Percentiles rank a stretch among this genome's conserved stretches.
Evolutionary conservation across 768 basidiomycete species (phyloP).

Genomic region (Pisolithus marmoratus): DNA sequence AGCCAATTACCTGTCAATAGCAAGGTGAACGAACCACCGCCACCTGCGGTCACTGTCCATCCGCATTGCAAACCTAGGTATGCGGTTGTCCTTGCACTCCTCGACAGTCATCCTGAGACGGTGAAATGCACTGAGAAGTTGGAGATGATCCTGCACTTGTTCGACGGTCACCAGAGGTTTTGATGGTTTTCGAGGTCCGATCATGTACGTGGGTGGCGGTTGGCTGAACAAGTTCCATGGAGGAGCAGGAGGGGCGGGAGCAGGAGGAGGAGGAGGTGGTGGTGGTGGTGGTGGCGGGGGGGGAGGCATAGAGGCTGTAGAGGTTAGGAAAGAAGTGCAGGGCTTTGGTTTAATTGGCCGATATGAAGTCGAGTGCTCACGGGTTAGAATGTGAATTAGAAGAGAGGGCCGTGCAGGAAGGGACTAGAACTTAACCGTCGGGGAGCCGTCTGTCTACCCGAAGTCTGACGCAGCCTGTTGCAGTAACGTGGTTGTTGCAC

Average conservation of each 20-base stretch:
- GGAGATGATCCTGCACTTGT: slow-evolving; percentile 31
- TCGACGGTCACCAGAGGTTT: slow-evolving; percentile 26
- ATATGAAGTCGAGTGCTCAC: no score
- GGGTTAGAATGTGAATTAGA: no score
- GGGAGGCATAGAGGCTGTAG: no score
- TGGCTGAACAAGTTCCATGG: neutral
- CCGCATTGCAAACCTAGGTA: slow-evolving; percentile 19
- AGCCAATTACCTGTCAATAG: slow-evolving; percentile 29
- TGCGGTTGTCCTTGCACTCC: slow-evolving; percentile 18
- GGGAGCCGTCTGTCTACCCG: no score
- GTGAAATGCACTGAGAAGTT: slow-evolving; percentile 29
- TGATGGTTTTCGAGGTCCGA: slow-evolving; percentile 13
- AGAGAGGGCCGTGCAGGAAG: no score
- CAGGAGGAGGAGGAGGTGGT: no score
- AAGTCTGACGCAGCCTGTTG: no score
- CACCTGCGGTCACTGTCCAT: slow-evolving; percentile 28
- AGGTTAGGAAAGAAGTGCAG: no score
- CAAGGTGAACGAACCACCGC: slow-evolving; percentile 36
- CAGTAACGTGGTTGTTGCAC: no score
- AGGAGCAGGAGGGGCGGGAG: neutral
- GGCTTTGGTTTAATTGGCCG: no score
- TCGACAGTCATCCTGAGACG: slow-evolving; percentile 25
- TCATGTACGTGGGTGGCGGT: slow-evolving; percentile 7
- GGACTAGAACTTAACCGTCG: no score
- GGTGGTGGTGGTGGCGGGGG: no score